Evolutionary conservation across 2,329 filamentous ascomycete genomes (phyloP).

Genomic region (Hortaea werneckii): DNA sequence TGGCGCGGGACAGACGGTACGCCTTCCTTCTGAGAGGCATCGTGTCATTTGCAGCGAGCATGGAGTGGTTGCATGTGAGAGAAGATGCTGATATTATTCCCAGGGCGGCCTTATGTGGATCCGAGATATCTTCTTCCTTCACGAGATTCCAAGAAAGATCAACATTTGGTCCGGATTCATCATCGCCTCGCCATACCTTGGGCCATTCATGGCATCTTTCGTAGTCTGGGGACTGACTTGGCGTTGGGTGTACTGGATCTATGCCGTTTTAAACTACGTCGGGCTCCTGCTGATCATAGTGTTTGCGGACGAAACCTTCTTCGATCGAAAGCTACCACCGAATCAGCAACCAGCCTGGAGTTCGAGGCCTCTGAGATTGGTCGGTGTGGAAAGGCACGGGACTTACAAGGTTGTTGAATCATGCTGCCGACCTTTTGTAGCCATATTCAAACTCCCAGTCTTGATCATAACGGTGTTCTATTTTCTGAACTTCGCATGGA

Average conservation of each 20-base stretch:
- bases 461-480: slow-evolving; percentile 29
- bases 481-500: slow-evolving; percentile 23
- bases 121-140: slow-evolving; percentile 47
- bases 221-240: slow-evolving; percentile 35
- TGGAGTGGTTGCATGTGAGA: background rate
- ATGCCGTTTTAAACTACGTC: slow-evolving; percentile 21
- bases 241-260: slow-evolving; percentile 40
- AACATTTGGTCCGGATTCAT: slow-evolving; percentile 29
- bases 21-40: background rate
- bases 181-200: slow-evolving; percentile 31
- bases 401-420: slow-evolving; percentile 17
- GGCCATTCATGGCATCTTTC: slow-evolving; percentile 37
- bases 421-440: slow-evolving; percentile 26
- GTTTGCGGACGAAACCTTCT: slow-evolving; percentile 40
- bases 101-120: slow-evolving; percentile 32
- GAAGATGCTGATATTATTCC: background rate
- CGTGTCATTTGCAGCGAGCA: background rate
- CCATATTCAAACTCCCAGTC: slow-evolving; percentile 30
- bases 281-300: slow-evolving; percentile 30
- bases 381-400: slow-evolving; percentile 21
- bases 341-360: background rate
- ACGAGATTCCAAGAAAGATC: slow-evolving; percentile 36
- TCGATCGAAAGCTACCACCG: slow-evolving; percentile 30
- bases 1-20: slow-evolving; percentile 31
- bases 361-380: slow-evolving; percentile 20